Base-by-base conservation (phyloP, 176 grass and related monocot genomes). In the Carex myosuroides region DNA sequence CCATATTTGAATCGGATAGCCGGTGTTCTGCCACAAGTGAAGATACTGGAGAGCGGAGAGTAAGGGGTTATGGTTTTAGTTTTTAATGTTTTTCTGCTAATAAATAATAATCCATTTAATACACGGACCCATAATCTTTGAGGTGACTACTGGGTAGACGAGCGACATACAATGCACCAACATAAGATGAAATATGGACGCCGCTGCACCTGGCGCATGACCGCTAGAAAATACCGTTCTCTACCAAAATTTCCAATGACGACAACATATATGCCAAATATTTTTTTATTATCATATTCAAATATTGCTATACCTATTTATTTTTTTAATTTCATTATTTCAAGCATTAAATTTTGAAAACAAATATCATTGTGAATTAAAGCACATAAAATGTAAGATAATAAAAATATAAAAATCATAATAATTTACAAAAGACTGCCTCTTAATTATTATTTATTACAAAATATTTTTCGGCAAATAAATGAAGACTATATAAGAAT, bases 61-160 rank as follows among this genome's bases (percentile, higher is more conserved):
- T 1, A 73, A 26, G 17, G 10, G 26, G 20, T 5, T 4, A 24
- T 29, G 71, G 70, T 8, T 75, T 68, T 26, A 10, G 71, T 26
- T 54, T 54, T 75, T 73, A n/a, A 53, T 48, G 53, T 53, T 54
- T n/a, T 53, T 14, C n/a, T 16, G 44, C 44, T 75, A 76, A 13
- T 76, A 29, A 62, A 22, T 9, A 76, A 76, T 55, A 48, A 29
- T 61, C 12, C 35, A 69, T 84, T 68, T 13, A 61, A 75, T 64
- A 85, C 11, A 77, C 2, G 53, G 18, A 85, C 61, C 50, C 70
- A 61, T 26, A 42, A 85, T 85, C 69, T 73, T 8, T 22, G 67
- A 60, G 56, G 35, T 46, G 52, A 84, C 2, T 56, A 60, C 17
- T 72, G 4, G 10, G 21, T 74, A 59, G 14, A 75, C 21, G 65